Percentiles rank a stretch among this genome's conserved stretches.
phyloP scores from a whole-genome alignment of 768 basidiomycete genomes.

The Serendipita vermifera region DNA sequence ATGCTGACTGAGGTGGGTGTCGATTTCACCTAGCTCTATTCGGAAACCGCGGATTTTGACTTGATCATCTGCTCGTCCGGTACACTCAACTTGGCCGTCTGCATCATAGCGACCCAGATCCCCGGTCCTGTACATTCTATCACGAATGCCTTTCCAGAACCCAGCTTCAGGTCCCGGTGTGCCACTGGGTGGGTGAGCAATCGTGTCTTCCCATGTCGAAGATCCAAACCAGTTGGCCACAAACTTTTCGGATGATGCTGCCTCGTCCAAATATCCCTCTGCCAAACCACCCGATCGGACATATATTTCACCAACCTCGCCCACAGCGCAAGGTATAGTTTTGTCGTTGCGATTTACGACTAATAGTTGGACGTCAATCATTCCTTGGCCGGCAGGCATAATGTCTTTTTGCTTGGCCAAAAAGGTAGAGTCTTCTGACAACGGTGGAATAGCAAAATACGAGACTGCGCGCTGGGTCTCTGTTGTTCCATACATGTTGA shows the following conservation, averaged over 20 bases:
- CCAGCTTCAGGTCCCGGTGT: slow-evolving; percentile 58
- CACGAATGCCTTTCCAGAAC: slow-evolving; percentile 90
- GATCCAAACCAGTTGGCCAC: slow-evolving; percentile 83
- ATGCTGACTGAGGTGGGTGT: slow-evolving; percentile 88
- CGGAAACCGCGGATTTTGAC: slow-evolving; percentile 99
- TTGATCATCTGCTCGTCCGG: slow-evolving; percentile 94
- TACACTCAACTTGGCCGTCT: slow-evolving; percentile 88
- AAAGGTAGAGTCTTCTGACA: slow-evolving; percentile 76
- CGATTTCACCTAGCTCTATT: slow-evolving; percentile 96
- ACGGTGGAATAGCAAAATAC: slow-evolving; percentile 83
- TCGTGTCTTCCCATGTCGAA: slow-evolving; percentile 50
- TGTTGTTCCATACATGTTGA: slow-evolving; percentile 99
- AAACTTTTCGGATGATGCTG: slow-evolving; percentile 81
- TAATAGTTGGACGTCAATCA: slow-evolving; percentile 94
- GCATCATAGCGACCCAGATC: slow-evolving; percentile 92
- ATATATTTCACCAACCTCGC: slow-evolving; percentile 97
- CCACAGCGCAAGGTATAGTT: slow-evolving; percentile 76
- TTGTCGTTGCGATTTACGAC: slow-evolving; percentile 87
- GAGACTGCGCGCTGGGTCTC: slow-evolving; percentile 99
- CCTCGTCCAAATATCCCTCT: slow-evolving; percentile 81
- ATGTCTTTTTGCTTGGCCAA: slow-evolving; percentile 90
- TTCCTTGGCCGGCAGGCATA: slow-evolving; percentile 94
- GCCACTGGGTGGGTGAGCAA: slow-evolving; percentile 40
- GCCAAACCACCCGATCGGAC: slow-evolving; percentile 92
- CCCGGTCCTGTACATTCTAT: slow-evolving; percentile 95